Evolutionary conservation across 305 asterid genomes (phyloP).

Genomic region (Fraxinus xanthoxyloides): DNA sequence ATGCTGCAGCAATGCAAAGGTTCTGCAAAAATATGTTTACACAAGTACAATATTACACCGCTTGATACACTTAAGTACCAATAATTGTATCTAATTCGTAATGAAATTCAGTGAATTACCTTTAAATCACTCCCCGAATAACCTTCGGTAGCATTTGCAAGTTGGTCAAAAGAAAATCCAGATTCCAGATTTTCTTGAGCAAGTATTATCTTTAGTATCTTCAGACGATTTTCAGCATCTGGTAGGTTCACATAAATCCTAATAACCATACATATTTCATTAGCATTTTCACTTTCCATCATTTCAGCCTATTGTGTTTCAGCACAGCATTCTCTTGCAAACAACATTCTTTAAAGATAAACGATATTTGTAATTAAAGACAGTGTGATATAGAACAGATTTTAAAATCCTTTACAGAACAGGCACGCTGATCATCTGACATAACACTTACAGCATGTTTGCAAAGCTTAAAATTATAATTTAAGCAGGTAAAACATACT

Average conservation of each 20-base stretch:
- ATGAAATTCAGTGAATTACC: slow-evolving; percentile 44
- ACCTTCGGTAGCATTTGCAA: slow-evolving; percentile 92
- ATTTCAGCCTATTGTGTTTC: not conserved
- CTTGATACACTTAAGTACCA: slow-evolving; percentile 2
- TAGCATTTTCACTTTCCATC: slow-evolving; percentile 8
- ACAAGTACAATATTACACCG: not conserved
- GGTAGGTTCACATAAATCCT: slow-evolving; percentile 96
- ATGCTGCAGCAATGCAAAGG: slow-evolving; percentile 93
- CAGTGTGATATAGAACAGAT: not conserved
- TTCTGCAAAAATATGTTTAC: slow-evolving; percentile 47
- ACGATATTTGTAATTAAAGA: not conserved
- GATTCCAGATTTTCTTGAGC: slow-evolving; percentile 74
- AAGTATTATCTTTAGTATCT: slow-evolving; percentile 80
- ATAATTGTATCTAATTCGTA: slow-evolving; percentile 15
- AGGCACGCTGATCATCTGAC: not conserved
- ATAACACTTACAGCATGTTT: not conserved
- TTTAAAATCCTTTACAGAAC: not conserved
- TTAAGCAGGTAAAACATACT: not conserved
- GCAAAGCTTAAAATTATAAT: not conserved
- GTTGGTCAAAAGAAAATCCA: slow-evolving; percentile 65
- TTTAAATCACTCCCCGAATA: slow-evolving; percentile 98
- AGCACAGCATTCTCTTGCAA: not conserved
- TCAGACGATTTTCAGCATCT: slow-evolving; percentile 82
- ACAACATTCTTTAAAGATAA: not conserved
- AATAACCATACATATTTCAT: slow-evolving; percentile 26